A percentile compares a stretch with the other conserved stretches of the same genome.
Evolutionary conservation across 31 red algal species (phyloP).

Genomic region (Odonthalia washingtoniensis): DNA sequence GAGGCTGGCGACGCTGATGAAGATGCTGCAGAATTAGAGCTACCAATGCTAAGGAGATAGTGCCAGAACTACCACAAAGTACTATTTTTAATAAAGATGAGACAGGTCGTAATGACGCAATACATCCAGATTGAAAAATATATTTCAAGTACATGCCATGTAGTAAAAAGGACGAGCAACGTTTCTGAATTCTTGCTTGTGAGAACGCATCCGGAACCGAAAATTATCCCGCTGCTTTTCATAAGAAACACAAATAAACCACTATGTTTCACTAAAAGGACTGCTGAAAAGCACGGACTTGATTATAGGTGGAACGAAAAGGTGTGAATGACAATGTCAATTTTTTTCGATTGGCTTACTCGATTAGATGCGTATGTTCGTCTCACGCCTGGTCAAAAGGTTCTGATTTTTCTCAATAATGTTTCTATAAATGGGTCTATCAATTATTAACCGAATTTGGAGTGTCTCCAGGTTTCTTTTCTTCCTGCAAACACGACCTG

Average conservation of each 20-base stretch:
- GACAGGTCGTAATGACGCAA: neutral
- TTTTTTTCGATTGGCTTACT: conserved; percentile 48
- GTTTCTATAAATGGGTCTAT: neutral
- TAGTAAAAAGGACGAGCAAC: conserved; percentile 18
- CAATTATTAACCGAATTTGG: neutral
- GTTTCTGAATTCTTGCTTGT: conserved; percentile 2
- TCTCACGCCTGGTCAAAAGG: conserved; percentile 24
- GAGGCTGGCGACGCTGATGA: conserved; percentile 20
- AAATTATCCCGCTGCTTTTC: conserved; percentile 12
- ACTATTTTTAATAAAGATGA: conserved; percentile 30
- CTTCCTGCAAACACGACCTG: conserved; percentile 42
- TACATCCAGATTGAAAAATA: conserved; percentile 18
- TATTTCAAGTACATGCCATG: neutral
- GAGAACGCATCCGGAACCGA: conserved; percentile 3
- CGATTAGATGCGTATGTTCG: conserved; percentile 37
- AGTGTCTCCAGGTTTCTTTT: conserved; percentile 22
- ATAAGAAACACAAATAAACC: conserved; percentile 33
- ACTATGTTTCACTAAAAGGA: conserved; percentile 23
- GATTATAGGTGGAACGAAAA: conserved; percentile 47
- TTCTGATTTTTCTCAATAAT: conserved; percentile 36
- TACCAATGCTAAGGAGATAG: neutral
- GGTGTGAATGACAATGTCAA: conserved; percentile 37
- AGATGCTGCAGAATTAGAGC: neutral
- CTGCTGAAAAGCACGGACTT: conserved; percentile 18
- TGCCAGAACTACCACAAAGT: neutral